Base-by-base conservation (phyloP, 257 asterid species). In the Nicotiana benthamiana region DNA sequence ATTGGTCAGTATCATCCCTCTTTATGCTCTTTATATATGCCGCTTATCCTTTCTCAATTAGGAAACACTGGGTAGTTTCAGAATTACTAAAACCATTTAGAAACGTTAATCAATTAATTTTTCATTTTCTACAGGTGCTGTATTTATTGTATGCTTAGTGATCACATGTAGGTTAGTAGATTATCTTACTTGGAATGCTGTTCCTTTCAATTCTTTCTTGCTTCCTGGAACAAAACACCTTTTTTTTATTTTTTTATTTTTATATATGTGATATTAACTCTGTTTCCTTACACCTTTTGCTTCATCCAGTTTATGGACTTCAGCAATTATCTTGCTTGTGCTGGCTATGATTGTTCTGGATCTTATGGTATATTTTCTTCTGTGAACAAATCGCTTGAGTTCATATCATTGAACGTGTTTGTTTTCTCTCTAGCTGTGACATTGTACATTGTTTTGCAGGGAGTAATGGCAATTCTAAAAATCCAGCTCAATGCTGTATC, bases 401-500 rank as follows among this genome's bases (percentile, higher is more conserved):
- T 40, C 64, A 28, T 52, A 40, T 64, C 72, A 3, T 59, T 40
- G 72, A 74, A 43, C 20, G 6, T 57, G 61, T 27, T 65, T 53
- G 11, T 63, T 61, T 43, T 81, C 56, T 75, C 53, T 80, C 26
- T 46, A 53, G 56, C 13, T 66, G 3, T 80, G 72, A 34, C 82
- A 75, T 27, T 43, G 17, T 16, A 63, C n/a, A 28, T 30, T 30
- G 17, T 81, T 57, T 81, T 84, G 86, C 93, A 95, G 99, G 99
- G 99, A 77, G 80, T 93, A 85, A 93, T 95, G 99, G 99, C 99
- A 4, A 84, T 93, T 80, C 84, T 95, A 83, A 82, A 90, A 82
- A 92, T 95, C 88, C 99, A 95, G 86, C 88, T 95, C 85, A 95
- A 95, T 76, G 99, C 99, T 3, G 82, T 95, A 28, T 95, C 99